Evolutionary conservation across 192 early-diverging fungal species (phyloP), one percentile per base, ranked within the genome.

Genomic region (Chytriomyces confervae): DNA sequence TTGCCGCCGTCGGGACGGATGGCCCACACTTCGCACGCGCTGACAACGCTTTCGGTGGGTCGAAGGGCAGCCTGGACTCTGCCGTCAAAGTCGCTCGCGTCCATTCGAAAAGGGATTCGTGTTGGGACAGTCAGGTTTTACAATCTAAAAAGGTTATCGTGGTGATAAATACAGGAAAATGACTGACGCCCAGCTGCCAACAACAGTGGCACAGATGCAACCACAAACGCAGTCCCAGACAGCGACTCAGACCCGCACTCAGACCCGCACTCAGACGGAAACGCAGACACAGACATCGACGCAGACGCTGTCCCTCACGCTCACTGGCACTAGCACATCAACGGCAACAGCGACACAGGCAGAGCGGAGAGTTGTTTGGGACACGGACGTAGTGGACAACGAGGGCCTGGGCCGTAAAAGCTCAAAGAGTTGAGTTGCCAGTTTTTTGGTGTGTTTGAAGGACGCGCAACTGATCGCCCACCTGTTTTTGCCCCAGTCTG

Each of bases 401-500:
- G 92, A 93, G 73, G 86, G 91, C 47, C 78, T 93, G 83, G 85
- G 85, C 29, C 89, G 86, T 49, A 93, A 93, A 80, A 91, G 86
- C 60, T 89, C 88, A 47, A 93, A 93, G 51, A 71, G 69, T 71
- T 53, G 69, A 84, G 89, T 91, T 91, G 83, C 73, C 77, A 10
- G 0, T 8, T 29, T 45, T 23, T 43, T 69, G 8, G 61, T 9
- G 0, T 27, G 24, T 27, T 27, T 27, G 24, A 27, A 27, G 9
- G 7, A 50, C 50, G 16, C 50, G 7, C 23, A 72, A 43, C 24
- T 72, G 4, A 44, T 48, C 24, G n/a, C 20, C 47, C 20, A 3
- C 20, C 27, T 36, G 62, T 63, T 53, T 45, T 46, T 20, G 27
- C 29, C 18, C 29, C 66, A 92, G 92, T 93, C 63, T 93, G 92